Percentiles rank a stretch among this genome's conserved stretches.
phyloP scores from a whole-genome alignment of 441 rosid species.

The Raphanus hybrid region DNA sequence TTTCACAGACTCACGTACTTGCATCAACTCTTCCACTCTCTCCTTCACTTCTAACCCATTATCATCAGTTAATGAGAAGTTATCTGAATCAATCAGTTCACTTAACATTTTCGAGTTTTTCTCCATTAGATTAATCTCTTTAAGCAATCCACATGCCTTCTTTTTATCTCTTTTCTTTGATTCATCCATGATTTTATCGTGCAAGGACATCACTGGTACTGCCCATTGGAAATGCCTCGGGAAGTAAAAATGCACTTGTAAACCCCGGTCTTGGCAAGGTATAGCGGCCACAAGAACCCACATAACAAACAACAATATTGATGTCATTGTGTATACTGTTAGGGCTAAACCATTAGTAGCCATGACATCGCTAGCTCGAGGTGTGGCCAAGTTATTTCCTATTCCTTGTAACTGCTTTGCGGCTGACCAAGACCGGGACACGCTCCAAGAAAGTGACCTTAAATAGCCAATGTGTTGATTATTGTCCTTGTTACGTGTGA shows the following conservation, averaged over 20 bases:
- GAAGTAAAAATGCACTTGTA: conserved; percentile 73
- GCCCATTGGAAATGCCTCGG: conserved; percentile 80
- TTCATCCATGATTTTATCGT: conserved; percentile 78
- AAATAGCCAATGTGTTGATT: conserved; percentile 55
- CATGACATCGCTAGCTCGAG: conserved; percentile 58
- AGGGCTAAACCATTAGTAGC: conserved; percentile 67
- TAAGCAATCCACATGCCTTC: conserved; percentile 75
- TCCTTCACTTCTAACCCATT: conserved; percentile 58
- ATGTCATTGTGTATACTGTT: conserved; percentile 71
- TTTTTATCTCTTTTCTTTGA: conserved; percentile 72
- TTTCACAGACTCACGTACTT: conserved; percentile 54
- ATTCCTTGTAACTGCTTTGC: conserved; percentile 83
- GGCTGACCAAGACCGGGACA: conserved; percentile 92
- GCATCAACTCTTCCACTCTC: conserved; percentile 60
- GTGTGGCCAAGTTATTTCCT: conserved; percentile 65
- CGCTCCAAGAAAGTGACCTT: conserved; percentile 90
- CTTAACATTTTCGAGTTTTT: conserved; percentile 58
- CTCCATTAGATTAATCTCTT: conserved; percentile 80
- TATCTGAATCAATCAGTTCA: conserved; percentile 68
- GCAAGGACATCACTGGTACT: conserved; percentile 55
- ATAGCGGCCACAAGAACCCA: conserved; percentile 96
- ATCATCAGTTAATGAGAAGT: conserved; percentile 64
- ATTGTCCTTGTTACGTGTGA: conserved; percentile 58
- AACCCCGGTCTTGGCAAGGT: conserved; percentile 90
- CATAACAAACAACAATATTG: conserved; percentile 71